phyloP scores from a whole-genome alignment of 2,329 filamentous ascomycete genomes.

The Camillea tinctor region DNA sequence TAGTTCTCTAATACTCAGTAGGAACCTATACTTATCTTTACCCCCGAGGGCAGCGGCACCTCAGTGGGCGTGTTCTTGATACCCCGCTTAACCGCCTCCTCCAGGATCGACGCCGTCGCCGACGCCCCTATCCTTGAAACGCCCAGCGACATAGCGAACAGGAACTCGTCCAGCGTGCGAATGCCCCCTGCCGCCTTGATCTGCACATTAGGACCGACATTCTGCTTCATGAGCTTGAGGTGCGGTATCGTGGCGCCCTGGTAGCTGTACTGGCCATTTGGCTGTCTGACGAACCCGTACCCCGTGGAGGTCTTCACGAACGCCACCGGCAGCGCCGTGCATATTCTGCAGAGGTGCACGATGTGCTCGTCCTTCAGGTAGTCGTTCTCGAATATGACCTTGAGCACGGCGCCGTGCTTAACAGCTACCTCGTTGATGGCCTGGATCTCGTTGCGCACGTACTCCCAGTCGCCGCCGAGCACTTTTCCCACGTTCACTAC shows the following conservation, averaged over 20 bases:
- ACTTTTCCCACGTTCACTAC: constrained; percentile 61
- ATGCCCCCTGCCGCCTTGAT: constrained; percentile 60
- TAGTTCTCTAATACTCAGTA: background rate
- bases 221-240: constrained; percentile 53
- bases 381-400: constrained; percentile 64
- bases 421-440: constrained; percentile 48
- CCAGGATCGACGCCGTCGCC: constrained; percentile 52
- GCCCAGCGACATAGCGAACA: constrained; percentile 53
- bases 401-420: constrained; percentile 46
- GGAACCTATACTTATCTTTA: background rate
- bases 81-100: constrained; percentile 48
- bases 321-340: constrained; percentile 47
- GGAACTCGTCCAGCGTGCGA: constrained; percentile 53
- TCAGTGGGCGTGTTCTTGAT: constrained; percentile 12
- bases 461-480: constrained; percentile 55
- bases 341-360: constrained; percentile 52
- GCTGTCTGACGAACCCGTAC: constrained; percentile 59
- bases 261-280: constrained; percentile 50
- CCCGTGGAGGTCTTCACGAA: constrained; percentile 63
- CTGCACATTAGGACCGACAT: constrained; percentile 43
- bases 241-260: constrained; percentile 51
- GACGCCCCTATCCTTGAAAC: constrained; percentile 56
- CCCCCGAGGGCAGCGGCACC: constrained; percentile 1
- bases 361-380: constrained; percentile 52
- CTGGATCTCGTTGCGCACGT: constrained; percentile 52